A percentile compares a stretch with the other conserved stretches of the same genome.
Evolutionary conservation across 352 stramenopile species (phyloP).

Genomic region (Phytophthora gonapodyides): DNA sequence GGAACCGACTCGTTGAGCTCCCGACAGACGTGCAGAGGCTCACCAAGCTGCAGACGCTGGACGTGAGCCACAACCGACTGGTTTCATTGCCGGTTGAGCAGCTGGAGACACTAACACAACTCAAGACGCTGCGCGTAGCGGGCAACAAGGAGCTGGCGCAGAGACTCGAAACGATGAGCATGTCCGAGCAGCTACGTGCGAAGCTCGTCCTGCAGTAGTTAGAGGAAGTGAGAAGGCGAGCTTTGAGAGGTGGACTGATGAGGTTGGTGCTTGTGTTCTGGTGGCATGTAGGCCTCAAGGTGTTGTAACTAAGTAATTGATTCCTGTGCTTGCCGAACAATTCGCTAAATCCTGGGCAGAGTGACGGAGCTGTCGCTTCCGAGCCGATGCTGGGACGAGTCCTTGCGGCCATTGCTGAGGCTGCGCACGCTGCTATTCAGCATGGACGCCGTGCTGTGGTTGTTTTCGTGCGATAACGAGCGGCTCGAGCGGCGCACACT

Average conservation of each 20-base stretch:
- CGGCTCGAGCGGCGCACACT: slow-evolving; percentile 25
- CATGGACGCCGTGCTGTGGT: slow-evolving; percentile 22
- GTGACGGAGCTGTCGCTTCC: slow-evolving; percentile 43
- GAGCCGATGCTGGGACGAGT: slow-evolving; percentile 30
- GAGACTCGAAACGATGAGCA: neutral
- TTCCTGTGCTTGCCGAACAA: no score
- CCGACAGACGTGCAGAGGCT: slow-evolving; percentile 51
- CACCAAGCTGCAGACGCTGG: slow-evolving; percentile 60
- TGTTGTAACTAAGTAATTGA: no score
- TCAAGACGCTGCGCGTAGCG: slow-evolving; percentile 47
- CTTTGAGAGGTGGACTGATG: no score
- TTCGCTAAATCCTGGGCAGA: slow-evolving; percentile 52
- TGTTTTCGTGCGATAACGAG: slow-evolving; percentile 33
- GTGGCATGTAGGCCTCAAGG: no score
- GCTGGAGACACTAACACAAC: slow-evolving; percentile 41
- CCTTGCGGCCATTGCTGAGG: slow-evolving; percentile 21
- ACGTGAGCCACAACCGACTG: slow-evolving; percentile 64
- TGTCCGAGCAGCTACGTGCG: slow-evolving; percentile 37
- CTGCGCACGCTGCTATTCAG: slow-evolving; percentile 34
- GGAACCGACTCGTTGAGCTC: slow-evolving; percentile 67
- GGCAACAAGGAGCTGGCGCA: slow-evolving; percentile 50
- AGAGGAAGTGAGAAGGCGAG: no score
- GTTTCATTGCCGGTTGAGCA: slow-evolving; percentile 42
- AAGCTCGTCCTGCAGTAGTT: slow-evolving; percentile 42
- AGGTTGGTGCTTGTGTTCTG: no score